A percentile compares a stretch with the other conserved stretches of the same genome.
Conservation (phyloP, 768 basidiomycete genomes). For the Termitomyces eurrhizus region DNA sequence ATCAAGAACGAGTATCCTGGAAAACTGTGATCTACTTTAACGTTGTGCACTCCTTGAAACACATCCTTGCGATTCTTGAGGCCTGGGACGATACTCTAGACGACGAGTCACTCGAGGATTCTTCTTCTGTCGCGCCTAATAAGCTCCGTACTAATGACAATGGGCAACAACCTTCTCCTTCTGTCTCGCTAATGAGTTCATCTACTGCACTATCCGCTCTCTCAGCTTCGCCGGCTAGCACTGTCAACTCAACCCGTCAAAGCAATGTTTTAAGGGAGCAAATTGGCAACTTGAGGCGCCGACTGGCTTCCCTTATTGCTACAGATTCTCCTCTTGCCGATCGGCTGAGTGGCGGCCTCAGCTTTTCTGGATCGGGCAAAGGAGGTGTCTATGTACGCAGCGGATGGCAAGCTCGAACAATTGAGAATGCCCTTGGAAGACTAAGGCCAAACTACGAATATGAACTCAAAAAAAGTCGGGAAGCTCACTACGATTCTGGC, state of each 20-base stretch:
- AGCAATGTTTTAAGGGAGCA: constrained; percentile 28
- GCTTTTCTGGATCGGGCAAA: constrained; percentile 72
- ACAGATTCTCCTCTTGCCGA: constrained; percentile 64
- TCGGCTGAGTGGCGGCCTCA: constrained; percentile 69
- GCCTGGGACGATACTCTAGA: constrained; percentile 58
- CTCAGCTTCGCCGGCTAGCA: constrained; percentile 20
- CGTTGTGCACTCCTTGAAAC: constrained; percentile 65
- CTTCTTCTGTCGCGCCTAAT: constrained; percentile 21
- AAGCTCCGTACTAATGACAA: constrained; percentile 28
- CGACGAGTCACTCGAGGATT: constrained; percentile 37
- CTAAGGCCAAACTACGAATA: constrained; percentile 28
- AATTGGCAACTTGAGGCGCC: constrained; percentile 54
- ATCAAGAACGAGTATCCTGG: constrained; percentile 69
- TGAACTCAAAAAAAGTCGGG: constrained; percentile 29
- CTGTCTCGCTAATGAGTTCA: constrained; percentile 31
- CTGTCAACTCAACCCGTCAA: constrained; percentile 24
- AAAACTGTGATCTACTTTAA: constrained; percentile 75
- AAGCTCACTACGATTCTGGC: constrained; percentile 29
- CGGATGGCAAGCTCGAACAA: constrained; percentile 75
- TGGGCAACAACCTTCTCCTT: constrained; percentile 35
- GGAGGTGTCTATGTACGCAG: constrained; percentile 73
- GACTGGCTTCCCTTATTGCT: constrained; percentile 56
- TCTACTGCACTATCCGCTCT: constrained; percentile 16
- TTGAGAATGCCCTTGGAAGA: constrained; percentile 48
- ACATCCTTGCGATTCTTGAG: constrained; percentile 62